Base-by-base conservation (phyloP, 2,329 filamentous ascomycete species). In the Penicillium aurantiogriseum region DNA sequence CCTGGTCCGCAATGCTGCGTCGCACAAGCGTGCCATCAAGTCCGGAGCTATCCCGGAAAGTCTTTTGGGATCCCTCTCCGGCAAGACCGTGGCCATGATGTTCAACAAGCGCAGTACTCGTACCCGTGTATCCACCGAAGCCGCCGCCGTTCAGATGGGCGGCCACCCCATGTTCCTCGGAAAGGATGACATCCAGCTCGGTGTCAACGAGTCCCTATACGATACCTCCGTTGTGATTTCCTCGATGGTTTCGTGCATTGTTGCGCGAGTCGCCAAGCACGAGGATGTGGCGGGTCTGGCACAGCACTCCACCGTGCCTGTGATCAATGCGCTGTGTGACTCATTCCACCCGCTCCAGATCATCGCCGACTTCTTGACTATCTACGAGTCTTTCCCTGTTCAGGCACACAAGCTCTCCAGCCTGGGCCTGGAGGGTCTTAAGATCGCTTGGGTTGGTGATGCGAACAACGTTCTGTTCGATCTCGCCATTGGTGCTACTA, bases 391-490 rank as follows among this genome's bases (percentile, higher is more conserved):
- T 2, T 91, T 92, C 74, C 82, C 83, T 0, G 79, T 81, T 27
- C 75, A 74, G 49, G 71, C 71, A 9, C 69, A 70, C 52, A 60
- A 67, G 10, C 56, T 72, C 15, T 69, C 73, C 15, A 79, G 80
- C 51, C 81, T 96, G 8, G 89, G 90, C 1, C 80, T 96, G 5
- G 84, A 90, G 65, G 91, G 91, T 1, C 76, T 96, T 68, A 97
- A 96, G 78, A 85, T 97, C 60, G 93, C 94, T 17, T 99, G 94
- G 94, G 82, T 99, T 45, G 93, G 93, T 52, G 93, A 99, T 72
- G 91, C 92, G 11, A 99, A 97, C 79, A 99, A 99, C 67, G 93
- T 99, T 29, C 85, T 97, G 25, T 97, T 92, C 71, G 93, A 99
- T 71, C 83, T 97, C 53, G 92, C 92, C 48, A 93, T 94, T 65